Evolutionary conservation across 805 yeast species (phyloP), one percentile per base, ranked within the genome.

Genomic region (Saccharomycopsis javanensis): DNA sequence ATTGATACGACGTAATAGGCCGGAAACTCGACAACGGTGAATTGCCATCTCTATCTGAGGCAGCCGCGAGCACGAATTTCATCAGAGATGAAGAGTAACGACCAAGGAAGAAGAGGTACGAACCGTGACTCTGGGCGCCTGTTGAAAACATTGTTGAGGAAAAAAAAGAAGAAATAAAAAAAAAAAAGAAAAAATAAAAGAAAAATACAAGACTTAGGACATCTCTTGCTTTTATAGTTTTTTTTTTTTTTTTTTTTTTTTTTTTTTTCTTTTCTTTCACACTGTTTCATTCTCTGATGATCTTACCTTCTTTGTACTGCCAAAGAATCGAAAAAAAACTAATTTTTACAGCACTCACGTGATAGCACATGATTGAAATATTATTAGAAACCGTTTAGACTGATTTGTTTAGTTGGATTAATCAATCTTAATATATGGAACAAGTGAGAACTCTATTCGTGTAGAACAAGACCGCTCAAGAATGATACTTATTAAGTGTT

Each of bases 21-120:
- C 80, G 77, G 76, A 71, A 68, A 69, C 71, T 77, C 62, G 76
- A 79, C 59, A 56, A 57, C 56, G 52, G 48, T 55, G 53, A 54
- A 71, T 63, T 62, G 65, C 61, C 60, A 74, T 65, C 65, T 81
- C 73, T 57, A 72, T 87, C 91, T 87, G 79, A 86, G 94, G 86
- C 87, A 75, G 73, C 86, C 94, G 94, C 94, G 91, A 87, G 96
- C 96, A 87, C 96, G 88, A 79, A 79, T 73, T 62, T 68, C 64
- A 51, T 56, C 60, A 56, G 27, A 56, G 56, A 59, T 50, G 60
- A 57, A 56, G 52, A 28, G 61, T 59, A 30, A 53, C 59, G 57
- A 51, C 56, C 62, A 57, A 38, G 52, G 57, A 57, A 46, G 42
- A 52, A 56, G 27, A 42, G 56, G 59, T 34, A 23, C 61, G 63